Conservation (phyloP, 352 stramenopile genomes). For the Thraustochytrium sp. region DNA sequence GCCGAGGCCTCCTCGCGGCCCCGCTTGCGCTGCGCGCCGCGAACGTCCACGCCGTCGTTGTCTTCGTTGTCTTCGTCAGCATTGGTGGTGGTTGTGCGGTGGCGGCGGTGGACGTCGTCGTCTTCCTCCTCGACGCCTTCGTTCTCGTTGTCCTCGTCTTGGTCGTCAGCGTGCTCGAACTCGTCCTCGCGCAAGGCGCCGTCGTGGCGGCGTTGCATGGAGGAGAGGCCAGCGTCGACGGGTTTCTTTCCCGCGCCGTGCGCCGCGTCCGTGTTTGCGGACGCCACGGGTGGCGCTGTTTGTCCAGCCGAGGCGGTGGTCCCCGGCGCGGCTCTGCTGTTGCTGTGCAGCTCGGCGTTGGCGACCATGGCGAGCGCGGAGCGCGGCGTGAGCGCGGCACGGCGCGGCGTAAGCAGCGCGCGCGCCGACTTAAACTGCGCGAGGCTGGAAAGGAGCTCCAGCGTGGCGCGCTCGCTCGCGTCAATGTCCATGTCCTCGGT, state of each 20-base stretch:
- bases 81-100: neutral
- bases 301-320: neutral
- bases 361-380: neutral
- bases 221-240: neutral
- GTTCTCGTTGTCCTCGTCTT: neutral
- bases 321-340: neutral
- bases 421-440: slow-evolving; percentile 2
- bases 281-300: no score
- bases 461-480: neutral
- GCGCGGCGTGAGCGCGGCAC: neutral
- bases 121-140: neutral
- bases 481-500: neutral
- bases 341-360: no score
- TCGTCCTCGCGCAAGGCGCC: neutral
- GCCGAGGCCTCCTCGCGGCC: no score
- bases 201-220: neutral
- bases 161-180: neutral
- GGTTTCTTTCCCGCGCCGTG: no score
- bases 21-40: neutral
- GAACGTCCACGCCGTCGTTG: neutral
- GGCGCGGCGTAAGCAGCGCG: neutral
- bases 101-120: neutral
- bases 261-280: no score
- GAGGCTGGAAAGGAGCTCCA: neutral
- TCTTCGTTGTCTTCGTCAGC: neutral